phyloP scores from a whole-genome alignment of 176 grass and related monocot genomes.

The Tillandsia leiboldiana region DNA sequence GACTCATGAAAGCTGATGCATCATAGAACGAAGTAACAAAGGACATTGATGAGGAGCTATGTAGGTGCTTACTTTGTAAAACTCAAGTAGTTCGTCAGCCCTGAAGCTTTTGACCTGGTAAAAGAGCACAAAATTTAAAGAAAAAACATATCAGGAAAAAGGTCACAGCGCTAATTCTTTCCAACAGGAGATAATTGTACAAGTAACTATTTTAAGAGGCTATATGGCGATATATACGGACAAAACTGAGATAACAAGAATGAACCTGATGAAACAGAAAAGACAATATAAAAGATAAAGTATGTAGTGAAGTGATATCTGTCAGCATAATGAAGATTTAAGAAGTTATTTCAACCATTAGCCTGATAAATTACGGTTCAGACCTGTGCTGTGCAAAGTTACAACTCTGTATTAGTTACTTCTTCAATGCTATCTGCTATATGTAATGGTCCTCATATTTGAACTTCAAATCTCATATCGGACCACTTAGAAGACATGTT shows the following conservation, averaged over 20 bases:
- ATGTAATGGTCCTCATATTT: background rate
- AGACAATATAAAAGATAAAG: background rate
- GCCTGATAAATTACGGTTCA: background rate
- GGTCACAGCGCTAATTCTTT: background rate
- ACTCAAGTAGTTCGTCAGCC: slow-evolving; percentile 75
- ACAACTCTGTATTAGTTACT: no score
- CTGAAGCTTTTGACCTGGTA: slow-evolving; percentile 64
- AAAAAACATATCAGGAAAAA: slow-evolving; percentile 14
- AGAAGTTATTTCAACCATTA: background rate
- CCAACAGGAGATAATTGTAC: background rate
- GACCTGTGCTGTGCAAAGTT: no score
- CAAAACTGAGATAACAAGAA: no score
- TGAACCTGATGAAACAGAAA: background rate
- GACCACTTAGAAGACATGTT: background rate
- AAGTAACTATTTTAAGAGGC: background rate
- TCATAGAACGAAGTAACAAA: background rate
- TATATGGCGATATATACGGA: background rate
- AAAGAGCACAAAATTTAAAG: slow-evolving; percentile 21
- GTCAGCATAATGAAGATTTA: background rate
- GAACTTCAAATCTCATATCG: background rate
- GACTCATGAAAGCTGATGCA: background rate
- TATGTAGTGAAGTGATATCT: background rate
- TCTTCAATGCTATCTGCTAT: background rate
- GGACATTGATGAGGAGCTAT: background rate
- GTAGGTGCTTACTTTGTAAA: slow-evolving; percentile 57